phyloP scores from a whole-genome alignment of 1,139 yeast genomes.

The Blastobotrys aristatus region DNA sequence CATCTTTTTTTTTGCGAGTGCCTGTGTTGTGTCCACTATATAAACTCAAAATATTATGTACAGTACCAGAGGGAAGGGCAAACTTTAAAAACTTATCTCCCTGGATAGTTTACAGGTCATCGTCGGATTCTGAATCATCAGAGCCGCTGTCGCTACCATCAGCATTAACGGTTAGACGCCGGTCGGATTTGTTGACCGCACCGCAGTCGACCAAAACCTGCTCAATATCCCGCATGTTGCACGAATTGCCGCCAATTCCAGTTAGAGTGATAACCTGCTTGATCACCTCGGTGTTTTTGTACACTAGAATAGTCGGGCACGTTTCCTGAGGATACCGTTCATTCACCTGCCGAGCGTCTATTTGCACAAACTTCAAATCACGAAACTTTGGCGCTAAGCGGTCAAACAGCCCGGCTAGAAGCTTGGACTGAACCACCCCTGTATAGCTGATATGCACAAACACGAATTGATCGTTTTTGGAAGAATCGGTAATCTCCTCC shows the following conservation, averaged over 20 bases:
- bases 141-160: not conserved
- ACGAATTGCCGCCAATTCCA: constrained; percentile 78
- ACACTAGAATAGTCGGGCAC: constrained; percentile 85
- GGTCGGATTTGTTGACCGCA: constrained; percentile 62
- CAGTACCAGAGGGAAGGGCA: not conserved
- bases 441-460: constrained; percentile 72
- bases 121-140: not conserved
- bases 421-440: constrained; percentile 67
- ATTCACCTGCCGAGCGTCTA: constrained; percentile 81
- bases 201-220: constrained; percentile 57
- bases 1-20: constrained; percentile 1
- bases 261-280: constrained; percentile 77
- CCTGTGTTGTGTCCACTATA: too few species aligned
- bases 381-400: constrained; percentile 35
- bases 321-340: constrained; percentile 86
- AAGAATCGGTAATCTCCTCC: constrained; percentile 77
- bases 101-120: not conserved
- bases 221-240: constrained; percentile 65
- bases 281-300: constrained; percentile 66
- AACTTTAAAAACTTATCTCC: not conserved
- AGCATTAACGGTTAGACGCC: constrained; percentile 54
- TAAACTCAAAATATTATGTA: not conserved
- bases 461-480: constrained; percentile 49
- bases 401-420: constrained; percentile 52
- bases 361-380: constrained; percentile 89